phyloP scores from a whole-genome alignment of 2,329 filamentous ascomycete genomes.

The Stachybotrys elegans region DNA sequence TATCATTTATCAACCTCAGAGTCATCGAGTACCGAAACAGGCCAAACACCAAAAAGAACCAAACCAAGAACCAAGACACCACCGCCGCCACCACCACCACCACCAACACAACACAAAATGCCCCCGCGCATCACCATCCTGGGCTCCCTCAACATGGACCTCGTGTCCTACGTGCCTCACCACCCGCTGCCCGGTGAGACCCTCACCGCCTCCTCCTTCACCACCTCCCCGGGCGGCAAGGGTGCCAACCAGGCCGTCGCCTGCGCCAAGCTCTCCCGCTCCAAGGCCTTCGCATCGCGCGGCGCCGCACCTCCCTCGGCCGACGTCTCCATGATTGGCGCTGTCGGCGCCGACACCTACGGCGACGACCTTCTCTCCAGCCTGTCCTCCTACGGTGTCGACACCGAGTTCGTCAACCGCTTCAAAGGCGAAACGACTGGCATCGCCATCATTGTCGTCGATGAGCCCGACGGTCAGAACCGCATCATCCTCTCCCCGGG shows the following conservation, averaged over 20 bases:
- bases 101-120: too few relatives aligned
- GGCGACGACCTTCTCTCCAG: constrained; percentile 53
- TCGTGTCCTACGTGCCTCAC: constrained; percentile 81
- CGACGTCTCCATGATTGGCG: constrained; percentile 65
- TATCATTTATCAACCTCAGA: too few relatives aligned
- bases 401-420: constrained; percentile 47
- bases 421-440: constrained; percentile 52
- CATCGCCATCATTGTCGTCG: constrained; percentile 71
- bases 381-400: constrained; percentile 57
- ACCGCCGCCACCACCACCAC: too few relatives aligned
- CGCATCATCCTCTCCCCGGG: constrained; percentile 69
- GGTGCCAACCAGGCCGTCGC: constrained; percentile 94
- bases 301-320: constrained; percentile 23
- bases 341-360: constrained; percentile 67
- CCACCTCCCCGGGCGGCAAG: constrained; percentile 82
- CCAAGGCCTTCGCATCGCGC: constrained; percentile 28
- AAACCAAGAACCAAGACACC: too few relatives aligned
- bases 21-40: too few relatives aligned
- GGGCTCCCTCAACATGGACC: constrained; percentile 91
- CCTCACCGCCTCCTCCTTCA: constrained; percentile 71
- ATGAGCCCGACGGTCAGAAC: constrained; percentile 68
- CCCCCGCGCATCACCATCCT: constrained; percentile 68
- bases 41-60: too few relatives aligned
- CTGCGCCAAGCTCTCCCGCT: constrained; percentile 72
- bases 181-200: constrained; percentile 85